phyloP scores from a whole-genome alignment of 2,329 filamentous ascomycete species.

The Penicillium hesseltinei region DNA sequence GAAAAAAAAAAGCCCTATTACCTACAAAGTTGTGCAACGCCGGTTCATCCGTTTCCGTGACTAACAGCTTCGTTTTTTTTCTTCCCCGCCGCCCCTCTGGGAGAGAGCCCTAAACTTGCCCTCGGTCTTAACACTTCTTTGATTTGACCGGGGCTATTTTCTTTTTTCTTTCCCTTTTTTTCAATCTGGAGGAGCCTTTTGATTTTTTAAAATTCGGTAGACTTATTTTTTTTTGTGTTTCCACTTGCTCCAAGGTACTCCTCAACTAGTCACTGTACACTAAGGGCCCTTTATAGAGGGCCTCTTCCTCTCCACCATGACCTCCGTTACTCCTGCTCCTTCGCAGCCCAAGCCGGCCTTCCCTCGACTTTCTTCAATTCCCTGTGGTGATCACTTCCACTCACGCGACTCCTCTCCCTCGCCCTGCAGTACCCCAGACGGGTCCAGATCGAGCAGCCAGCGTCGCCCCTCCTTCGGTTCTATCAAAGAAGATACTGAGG shows the following conservation, averaged over 20 bases:
- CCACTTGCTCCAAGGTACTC: slow-evolving; percentile 9
- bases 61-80: slow-evolving; percentile 34
- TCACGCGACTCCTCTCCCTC: slow-evolving; percentile 37
- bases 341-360: slow-evolving; percentile 27
- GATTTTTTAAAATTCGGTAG: slow-evolving; percentile 14
- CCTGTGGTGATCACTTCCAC: slow-evolving; percentile 23
- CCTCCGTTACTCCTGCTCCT: slow-evolving; percentile 24
- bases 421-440: slow-evolving; percentile 34
- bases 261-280: slow-evolving; percentile 10
- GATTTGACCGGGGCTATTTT: slow-evolving; percentile 20
- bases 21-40: slow-evolving; percentile 12
- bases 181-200: slow-evolving; percentile 34
- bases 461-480: slow-evolving; percentile 44
- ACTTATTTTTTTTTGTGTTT: slow-evolving; percentile 17
- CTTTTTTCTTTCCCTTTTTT: slow-evolving; percentile 16
- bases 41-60: slow-evolving; percentile 31
- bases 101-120: slow-evolving; percentile 16
- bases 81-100: slow-evolving; percentile 25
- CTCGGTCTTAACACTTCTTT: slow-evolving; percentile 13
- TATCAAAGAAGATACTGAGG: slow-evolving; percentile 43
- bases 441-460: slow-evolving; percentile 41
- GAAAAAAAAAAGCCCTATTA: neutral
- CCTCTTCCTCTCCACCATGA: slow-evolving; percentile 29
- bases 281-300: slow-evolving; percentile 28
- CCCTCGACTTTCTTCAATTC: slow-evolving; percentile 21